Evolutionary conservation across 352 stramenopile species (phyloP).

Genomic region (Pythium monospermum): DNA sequence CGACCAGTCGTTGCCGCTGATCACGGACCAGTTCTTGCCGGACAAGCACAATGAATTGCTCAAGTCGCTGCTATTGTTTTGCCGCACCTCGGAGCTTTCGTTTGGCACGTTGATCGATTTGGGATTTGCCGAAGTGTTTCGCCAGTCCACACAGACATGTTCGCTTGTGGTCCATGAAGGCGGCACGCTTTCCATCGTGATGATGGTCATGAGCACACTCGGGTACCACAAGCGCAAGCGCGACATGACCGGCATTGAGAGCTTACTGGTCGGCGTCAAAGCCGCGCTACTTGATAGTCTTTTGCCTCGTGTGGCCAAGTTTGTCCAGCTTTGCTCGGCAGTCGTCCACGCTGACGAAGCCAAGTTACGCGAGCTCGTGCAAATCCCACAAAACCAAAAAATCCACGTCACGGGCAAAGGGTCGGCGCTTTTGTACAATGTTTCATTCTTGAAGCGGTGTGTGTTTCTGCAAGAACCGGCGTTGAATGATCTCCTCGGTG

Average conservation of each 20-base stretch:
- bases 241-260: slow-evolving; percentile 68
- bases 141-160: slow-evolving; percentile 58
- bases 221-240: slow-evolving; percentile 83
- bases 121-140: slow-evolving; percentile 71
- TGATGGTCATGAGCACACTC: slow-evolving; percentile 83
- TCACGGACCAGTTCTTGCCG: slow-evolving; percentile 78
- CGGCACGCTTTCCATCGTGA: slow-evolving; percentile 77
- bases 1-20: slow-evolving; percentile 76
- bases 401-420: slow-evolving; percentile 57
- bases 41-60: slow-evolving; percentile 77
- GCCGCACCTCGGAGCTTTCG: slow-evolving; percentile 56
- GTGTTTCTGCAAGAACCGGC: slow-evolving; percentile 75
- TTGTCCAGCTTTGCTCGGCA: slow-evolving; percentile 67
- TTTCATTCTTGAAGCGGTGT: slow-evolving; percentile 82
- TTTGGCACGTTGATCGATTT: slow-evolving; percentile 76
- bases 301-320: slow-evolving; percentile 68
- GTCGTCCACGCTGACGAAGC: slow-evolving; percentile 55
- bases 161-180: slow-evolving; percentile 69
- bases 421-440: slow-evolving; percentile 64
- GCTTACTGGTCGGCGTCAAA: slow-evolving; percentile 44
- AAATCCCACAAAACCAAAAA: slow-evolving; percentile 33
- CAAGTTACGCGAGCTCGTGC: slow-evolving; percentile 36
- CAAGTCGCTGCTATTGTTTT: slow-evolving; percentile 70
- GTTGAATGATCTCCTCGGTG: slow-evolving; percentile 62
- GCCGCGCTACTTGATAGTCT: slow-evolving; percentile 41